A percentile compares a stretch with the other conserved stretches of the same genome.
Evolutionary conservation across 2,329 filamentous ascomycete genomes (phyloP).

Genomic region (Blastomyces parvus): DNA sequence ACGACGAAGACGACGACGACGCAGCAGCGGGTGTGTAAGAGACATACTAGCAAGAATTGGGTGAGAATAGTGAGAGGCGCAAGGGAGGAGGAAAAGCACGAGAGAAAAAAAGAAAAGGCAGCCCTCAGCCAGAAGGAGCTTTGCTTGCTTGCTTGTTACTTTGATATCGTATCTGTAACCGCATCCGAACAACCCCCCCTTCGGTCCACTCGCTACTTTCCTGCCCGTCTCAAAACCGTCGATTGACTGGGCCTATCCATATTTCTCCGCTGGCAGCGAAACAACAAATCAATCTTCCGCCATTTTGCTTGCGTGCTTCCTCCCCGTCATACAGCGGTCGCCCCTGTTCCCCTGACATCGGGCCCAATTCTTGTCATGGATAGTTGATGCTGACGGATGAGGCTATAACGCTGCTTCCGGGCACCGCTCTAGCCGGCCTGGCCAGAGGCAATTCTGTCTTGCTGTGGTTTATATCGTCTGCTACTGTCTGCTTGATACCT

Average conservation of each 20-base stretch:
- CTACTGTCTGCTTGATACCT: background rate
- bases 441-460: slow-evolving; percentile 19
- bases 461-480: background rate
- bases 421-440: slow-evolving; percentile 34
- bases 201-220: background rate
- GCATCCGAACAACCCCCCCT: background rate
- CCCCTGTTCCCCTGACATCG: background rate
- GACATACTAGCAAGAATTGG: background rate
- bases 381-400: slow-evolving; percentile 34
- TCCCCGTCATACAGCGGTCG: background rate
- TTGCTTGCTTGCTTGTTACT: background rate
- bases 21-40: background rate
- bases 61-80: background rate
- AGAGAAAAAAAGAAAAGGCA: background rate
- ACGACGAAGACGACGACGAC: background rate
- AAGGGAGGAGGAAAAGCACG: background rate
- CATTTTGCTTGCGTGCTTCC: background rate
- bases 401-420: slow-evolving; percentile 31
- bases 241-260: background rate
- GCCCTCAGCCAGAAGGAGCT: background rate
- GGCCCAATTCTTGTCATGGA: slow-evolving; percentile 19
- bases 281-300: background rate
- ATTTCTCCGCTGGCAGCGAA: background rate
- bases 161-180: background rate
- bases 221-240: background rate